Conservation (phyloP, 2,329 filamentous ascomycete species). For the Arthrobotrys conoides region DNA sequence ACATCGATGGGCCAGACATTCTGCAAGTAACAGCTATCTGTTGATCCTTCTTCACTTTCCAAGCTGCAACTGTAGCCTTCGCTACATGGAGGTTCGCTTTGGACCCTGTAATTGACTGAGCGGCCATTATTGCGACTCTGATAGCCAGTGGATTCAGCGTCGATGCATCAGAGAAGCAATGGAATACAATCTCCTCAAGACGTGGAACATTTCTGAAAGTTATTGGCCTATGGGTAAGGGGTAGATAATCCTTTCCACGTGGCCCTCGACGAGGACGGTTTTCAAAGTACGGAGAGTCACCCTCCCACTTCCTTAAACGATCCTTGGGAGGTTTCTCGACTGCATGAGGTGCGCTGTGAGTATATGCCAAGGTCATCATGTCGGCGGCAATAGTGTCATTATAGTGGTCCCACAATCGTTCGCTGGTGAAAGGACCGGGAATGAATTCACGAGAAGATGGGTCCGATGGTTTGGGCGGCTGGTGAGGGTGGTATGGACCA, state of each 20-base stretch:
- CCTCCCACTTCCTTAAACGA: slow-evolving; percentile 87
- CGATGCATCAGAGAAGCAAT: slow-evolving; percentile 79
- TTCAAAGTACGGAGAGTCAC: slow-evolving; percentile 92
- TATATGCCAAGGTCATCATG: slow-evolving; percentile 88
- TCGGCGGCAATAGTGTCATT: slow-evolving; percentile 87
- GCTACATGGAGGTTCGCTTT: slow-evolving; percentile 79
- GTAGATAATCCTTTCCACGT: slow-evolving; percentile 80
- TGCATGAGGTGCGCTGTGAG: slow-evolving; percentile 85
- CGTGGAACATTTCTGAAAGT: slow-evolving; percentile 88
- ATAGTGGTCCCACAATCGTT: slow-evolving; percentile 91
- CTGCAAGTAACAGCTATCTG: slow-evolving; percentile 82
- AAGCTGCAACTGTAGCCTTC: slow-evolving; percentile 79
- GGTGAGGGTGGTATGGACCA: slow-evolving; percentile 91
- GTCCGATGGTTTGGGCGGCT: slow-evolving; percentile 87
- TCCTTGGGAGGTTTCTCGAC: slow-evolving; percentile 72
- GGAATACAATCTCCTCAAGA: slow-evolving; percentile 84
- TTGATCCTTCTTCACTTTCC: slow-evolving; percentile 80
- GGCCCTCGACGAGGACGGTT: slow-evolving; percentile 88
- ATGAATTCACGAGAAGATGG: slow-evolving; percentile 88
- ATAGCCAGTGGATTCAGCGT: slow-evolving; percentile 80
- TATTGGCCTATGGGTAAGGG: slow-evolving; percentile 79
- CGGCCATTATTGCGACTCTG: slow-evolving; percentile 83
- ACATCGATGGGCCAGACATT: slow-evolving; percentile 83
- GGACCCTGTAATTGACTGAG: slow-evolving; percentile 88
- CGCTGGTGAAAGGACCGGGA: slow-evolving; percentile 89